Evolutionary conservation across 2,329 filamentous ascomycete species (phyloP), one percentile per base, ranked within the genome.

Genomic region (Colletotrichum euphorbiae): DNA sequence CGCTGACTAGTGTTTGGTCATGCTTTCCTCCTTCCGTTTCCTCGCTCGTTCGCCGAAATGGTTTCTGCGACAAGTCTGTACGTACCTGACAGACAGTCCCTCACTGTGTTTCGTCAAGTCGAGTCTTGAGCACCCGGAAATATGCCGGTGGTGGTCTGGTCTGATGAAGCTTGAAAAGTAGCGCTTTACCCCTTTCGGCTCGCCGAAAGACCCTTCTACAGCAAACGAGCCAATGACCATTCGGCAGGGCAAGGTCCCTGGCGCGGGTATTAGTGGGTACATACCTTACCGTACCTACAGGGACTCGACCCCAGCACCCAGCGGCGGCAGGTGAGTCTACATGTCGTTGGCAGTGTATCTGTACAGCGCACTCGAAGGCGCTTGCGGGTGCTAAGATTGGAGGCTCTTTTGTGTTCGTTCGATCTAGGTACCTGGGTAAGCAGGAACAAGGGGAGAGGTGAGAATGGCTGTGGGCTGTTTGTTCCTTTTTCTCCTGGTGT

Each of bases 361-460:
- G 48, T 54, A 31, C 51, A 36, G 61, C 65, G n/a, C 24, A 5
- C 24, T 24, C 1, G 24, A 24, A 24, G 24, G 24, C 4, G 5
- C 24, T 24, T 24, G 24, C 24, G 61, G 65, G 61, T 65, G 65
- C 65, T 61, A 68, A 68, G 65, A 59, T 68, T 65, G 61, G 65
- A 65, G 65, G 65, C 65, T 68, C 65, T 59, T 54, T 38, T 52
- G 36, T 42, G 15, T 50, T 45, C 21, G 9, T 52, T 38, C 31
- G 43, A 15, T 45, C n/a, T 59, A 19, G 42, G 21, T 48, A 28
- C 28, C 28, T 8, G 7, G 7, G 28, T 4, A 28, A 4, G 24
- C 1, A 28, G 28, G 6, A 28, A 28, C 7, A 1, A 38, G 8
- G 36, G 36, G 36, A 12, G 36, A 28, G 28, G 6, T 6, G 12